Conservation (phyloP, 139 green algal genomes). For the Picochlorum sp. region DNA sequence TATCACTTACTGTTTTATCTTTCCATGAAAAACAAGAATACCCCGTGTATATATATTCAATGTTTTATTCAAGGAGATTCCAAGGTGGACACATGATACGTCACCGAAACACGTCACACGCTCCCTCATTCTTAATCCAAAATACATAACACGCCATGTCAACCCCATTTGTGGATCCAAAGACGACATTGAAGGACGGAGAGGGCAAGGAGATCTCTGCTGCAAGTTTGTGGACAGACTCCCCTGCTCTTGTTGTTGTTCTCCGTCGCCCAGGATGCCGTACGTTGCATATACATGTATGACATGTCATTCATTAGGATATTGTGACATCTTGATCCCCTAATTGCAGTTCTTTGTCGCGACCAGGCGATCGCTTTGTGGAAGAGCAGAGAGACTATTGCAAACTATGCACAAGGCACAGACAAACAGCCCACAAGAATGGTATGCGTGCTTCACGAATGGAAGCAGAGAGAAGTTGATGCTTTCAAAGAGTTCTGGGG, state of each 20-base stretch:
- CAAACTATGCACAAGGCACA: background rate
- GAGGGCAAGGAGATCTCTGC: background rate
- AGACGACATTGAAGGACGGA: background rate
- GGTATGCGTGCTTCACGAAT: conserved; percentile 30
- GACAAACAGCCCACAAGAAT: conserved; percentile 17
- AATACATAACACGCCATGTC: background rate
- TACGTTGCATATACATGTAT: conserved; percentile 7
- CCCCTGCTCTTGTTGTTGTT: conserved; percentile 12
- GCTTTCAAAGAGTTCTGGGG: conserved; percentile 28
- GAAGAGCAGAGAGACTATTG: conserved; percentile 12
- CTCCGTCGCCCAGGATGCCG: conserved; percentile 25
- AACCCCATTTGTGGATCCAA: background rate
- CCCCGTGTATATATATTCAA: too few relatives aligned
- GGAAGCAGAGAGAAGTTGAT: conserved; percentile 23
- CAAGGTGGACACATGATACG: too few relatives aligned
- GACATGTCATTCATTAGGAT: too few relatives aligned
- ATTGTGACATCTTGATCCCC: background rate
- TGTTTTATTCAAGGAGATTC: too few relatives aligned
- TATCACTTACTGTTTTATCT: too few relatives aligned
- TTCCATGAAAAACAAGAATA: too few relatives aligned
- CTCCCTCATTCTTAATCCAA: too few relatives aligned
- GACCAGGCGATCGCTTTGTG: conserved; percentile 26
- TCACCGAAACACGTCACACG: too few relatives aligned
- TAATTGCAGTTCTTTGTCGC: conserved; percentile 29
- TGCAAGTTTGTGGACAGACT: conserved; percentile 17